Base-by-base conservation (phyloP, 805 yeast genomes). In the Candida koratica region DNA sequence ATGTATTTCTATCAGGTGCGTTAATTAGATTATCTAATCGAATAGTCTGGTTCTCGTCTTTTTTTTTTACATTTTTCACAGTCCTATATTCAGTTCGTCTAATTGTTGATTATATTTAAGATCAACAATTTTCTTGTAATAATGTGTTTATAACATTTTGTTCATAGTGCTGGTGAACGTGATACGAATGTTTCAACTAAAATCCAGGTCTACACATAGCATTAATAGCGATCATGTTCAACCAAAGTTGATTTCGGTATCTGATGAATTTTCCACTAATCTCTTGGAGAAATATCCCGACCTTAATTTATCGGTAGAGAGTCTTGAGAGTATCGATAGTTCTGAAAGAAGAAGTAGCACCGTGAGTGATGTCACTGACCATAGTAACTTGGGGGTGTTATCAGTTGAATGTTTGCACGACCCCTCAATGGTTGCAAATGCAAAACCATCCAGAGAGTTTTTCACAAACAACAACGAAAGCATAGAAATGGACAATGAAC, bases 271-370 rank as follows among this genome's bases (percentile, higher is more conserved):
- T 4, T 38, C 45, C 4, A 27, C 27, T 23, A 41, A 31, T 20
- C 30, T 44, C n/a, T 29, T 44, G n/a, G 45, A 41, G 18, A 44
- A 44, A 35, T 44, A 44, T 20, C 34, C 43, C n/a, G 38, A 38
- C n/a, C 34, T 40, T 9, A 44, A 41, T 15, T 23, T 41, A 22
- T 44, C 48, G 4, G 31, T 39, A 12, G 48, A 44, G 22, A 41
- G 45, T 25, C 17, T 44, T 7, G 34, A 36, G 7, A 44, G 43
- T 29, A 16, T 41, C 5, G 40, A 37, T 16, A 37, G 43, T 24
- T 36, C 32, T 18, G 48, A 44, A 28, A 37, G 48, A 32, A 37
- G 45, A 16, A 42, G 36, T 27, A 41, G 45, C 39, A 42, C 42
- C 3, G 17, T 32, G 4, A 41, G 45, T 37, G 47, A 41, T 12